phyloP scores from a whole-genome alignment of 768 basidiomycete species.

The Panus rudis region DNA sequence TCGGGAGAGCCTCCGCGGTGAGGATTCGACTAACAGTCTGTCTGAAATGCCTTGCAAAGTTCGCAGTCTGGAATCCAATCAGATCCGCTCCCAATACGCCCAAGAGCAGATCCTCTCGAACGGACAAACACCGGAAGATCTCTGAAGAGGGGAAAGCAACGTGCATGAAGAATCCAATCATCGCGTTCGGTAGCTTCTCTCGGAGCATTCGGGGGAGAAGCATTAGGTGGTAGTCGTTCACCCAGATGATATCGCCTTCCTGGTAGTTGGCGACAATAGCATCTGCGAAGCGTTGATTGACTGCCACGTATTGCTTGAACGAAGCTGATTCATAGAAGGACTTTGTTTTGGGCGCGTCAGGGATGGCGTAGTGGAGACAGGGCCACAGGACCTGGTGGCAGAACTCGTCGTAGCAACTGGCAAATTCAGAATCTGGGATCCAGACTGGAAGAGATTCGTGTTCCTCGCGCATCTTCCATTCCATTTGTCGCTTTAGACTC shows the following conservation, averaged over 20 bases:
- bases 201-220: conserved; percentile 86
- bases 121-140: conserved; percentile 87
- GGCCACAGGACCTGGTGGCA: conserved; percentile 91
- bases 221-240: conserved; percentile 96
- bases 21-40: conserved; percentile 80
- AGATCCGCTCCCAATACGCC: conserved; percentile 93
- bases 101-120: conserved; percentile 67
- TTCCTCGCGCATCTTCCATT: conserved; percentile 37
- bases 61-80: conserved; percentile 87
- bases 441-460: conserved; percentile 54
- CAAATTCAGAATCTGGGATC: conserved; percentile 77
- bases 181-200: conserved; percentile 51
- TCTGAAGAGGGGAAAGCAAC: conserved; percentile 95
- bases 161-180: conserved; percentile 93
- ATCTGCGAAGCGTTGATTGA: conserved; percentile 88
- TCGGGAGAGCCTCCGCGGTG: conserved; percentile 73
- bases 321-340: conserved; percentile 70
- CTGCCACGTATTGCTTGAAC: conserved; percentile 81
- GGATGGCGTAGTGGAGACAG: conserved; percentile 78
- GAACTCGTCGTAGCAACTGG: conserved; percentile 77
- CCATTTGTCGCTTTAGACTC: conserved; percentile 49
- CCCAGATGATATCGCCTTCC: conserved; percentile 88
- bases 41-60: conserved; percentile 77
- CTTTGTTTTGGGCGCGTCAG: conserved; percentile 82
- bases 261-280: conserved; percentile 72